phyloP scores from a whole-genome alignment of 768 basidiomycete species.

The Paxillus ammoniavirescens region DNA sequence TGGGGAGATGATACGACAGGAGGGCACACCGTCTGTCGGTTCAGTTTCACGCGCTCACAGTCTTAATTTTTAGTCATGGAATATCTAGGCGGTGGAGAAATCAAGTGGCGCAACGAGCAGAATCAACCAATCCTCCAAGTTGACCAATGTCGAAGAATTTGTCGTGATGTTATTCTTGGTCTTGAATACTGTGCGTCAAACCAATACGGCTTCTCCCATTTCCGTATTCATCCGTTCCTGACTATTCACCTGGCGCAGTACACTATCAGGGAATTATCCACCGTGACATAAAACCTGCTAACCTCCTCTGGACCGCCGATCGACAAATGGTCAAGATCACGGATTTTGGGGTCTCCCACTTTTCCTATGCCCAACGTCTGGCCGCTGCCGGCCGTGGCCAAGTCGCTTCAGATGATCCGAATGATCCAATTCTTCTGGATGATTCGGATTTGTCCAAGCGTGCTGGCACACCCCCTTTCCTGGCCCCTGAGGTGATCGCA shows the following conservation, averaged over 20 bases:
- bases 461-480: constrained; percentile 94
- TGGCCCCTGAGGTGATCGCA: constrained; percentile 91
- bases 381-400: constrained; percentile 53
- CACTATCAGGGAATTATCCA: constrained; percentile 99
- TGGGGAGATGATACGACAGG: constrained; percentile 32
- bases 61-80: constrained; percentile 73
- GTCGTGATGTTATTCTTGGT: constrained; percentile 91
- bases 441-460: constrained; percentile 87
- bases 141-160: constrained; percentile 80
- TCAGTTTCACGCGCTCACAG: constrained; percentile 19
- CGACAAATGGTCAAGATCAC: constrained; percentile 92
- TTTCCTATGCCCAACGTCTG: constrained; percentile 84
- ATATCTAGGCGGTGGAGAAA: constrained; percentile 92
- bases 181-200: constrained; percentile 84
- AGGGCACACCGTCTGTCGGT: constrained; percentile 7
- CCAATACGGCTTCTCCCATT: constrained; percentile 9
- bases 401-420: constrained; percentile 40
- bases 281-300: constrained; percentile 98
- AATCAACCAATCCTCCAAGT: constrained; percentile 77
- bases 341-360: constrained; percentile 97
- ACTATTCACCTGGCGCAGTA: constrained; percentile 47
- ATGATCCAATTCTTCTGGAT: constrained; percentile 70
- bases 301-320: constrained; percentile 88
- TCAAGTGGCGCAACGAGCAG: constrained; percentile 76
- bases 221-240: constrained; percentile 4